phyloP scores from a whole-genome alignment of 1,284 basidiomycete genomes.

The Xerocomus cyaneibrunnescens region DNA sequence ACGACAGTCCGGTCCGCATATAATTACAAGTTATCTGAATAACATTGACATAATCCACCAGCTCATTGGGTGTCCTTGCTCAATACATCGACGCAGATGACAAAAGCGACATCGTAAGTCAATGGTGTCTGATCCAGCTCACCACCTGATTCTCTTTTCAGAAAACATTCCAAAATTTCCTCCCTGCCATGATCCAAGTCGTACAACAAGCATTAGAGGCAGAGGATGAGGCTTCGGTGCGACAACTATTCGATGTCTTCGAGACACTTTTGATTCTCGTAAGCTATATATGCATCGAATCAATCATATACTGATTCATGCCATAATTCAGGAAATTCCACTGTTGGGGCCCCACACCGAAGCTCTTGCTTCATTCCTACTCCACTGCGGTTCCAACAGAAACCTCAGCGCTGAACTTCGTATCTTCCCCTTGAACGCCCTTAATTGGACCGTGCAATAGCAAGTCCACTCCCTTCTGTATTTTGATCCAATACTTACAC shows the following conservation, averaged over 20 bases:
- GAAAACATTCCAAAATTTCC: constrained; percentile 87
- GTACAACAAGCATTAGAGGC: constrained; percentile 86
- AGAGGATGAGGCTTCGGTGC: constrained; percentile 79
- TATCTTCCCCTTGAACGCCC: constrained; percentile 89
- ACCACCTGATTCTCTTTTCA: constrained; percentile 32
- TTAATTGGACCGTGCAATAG: constrained; percentile 97
- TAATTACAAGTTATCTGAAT: neutral
- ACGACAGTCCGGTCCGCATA: constrained; percentile 76
- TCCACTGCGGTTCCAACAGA: constrained; percentile 82
- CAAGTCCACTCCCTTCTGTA: constrained; percentile 30
- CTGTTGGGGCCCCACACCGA: constrained; percentile 88
- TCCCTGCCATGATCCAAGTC: constrained; percentile 90
- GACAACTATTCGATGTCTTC: constrained; percentile 93
- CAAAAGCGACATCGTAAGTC: constrained; percentile 80
- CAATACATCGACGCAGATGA: constrained; percentile 92
- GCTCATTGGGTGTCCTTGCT: constrained; percentile 89
- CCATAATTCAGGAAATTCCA: constrained; percentile 74
- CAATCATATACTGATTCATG: constrained; percentile 8
- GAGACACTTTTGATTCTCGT: constrained; percentile 94
- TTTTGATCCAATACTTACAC: neutral
- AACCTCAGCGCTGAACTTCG: constrained; percentile 81
- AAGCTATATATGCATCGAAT: constrained; percentile 25
- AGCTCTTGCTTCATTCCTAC: constrained; percentile 88
- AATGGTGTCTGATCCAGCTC: neutral
- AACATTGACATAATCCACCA: constrained; percentile 29